Base-by-base conservation (phyloP, 2,329 filamentous ascomycete species). In the Tolypocladium pustulatum region DNA sequence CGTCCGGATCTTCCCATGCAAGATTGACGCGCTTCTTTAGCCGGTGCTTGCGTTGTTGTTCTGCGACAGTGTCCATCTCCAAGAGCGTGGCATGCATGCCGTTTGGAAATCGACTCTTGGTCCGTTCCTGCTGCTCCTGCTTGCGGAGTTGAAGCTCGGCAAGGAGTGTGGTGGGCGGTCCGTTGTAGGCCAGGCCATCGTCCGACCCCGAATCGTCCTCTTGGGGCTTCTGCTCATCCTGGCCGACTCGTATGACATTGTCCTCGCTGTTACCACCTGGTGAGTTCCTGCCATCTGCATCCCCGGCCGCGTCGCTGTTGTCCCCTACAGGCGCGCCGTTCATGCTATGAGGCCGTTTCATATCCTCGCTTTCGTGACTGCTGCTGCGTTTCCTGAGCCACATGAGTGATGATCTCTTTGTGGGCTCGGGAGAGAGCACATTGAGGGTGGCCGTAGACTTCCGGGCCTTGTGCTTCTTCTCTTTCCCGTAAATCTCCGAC, bases 71-170 rank as follows among this genome's bases (percentile, higher is more conserved):
- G 68, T 99, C 93, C 64, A 97, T 82, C 69, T 99, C 86, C 1
- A 99, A 79, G 4, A 99, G 79, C 0, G 94, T 99, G 17, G 90
- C 90, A 63, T 94, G 90, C 81, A 96, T 87, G n/a, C 91, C 92
- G 58, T 88, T 86, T 25, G 88, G 87, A 64, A 78, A 79, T 2
- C 75, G 73, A 27, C 86, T 83, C 59, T 71, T 70, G 36, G 87
- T 94, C 40, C 94, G 86, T 61, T 86, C 79, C 71, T 90, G 92
- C 66, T 95, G 87, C 65, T 96, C 89, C 60, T 90, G 86, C 70
- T 99, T 97, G 56, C 94, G 88, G 63, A 96, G 76, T 69, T 97
- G 91, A 9, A 99, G 78, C 70, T 99, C 94, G 0, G 94, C 94
- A 30, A 99, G 82, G 0, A 99, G 80, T 0, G 94, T 99, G 1